Percentiles rank a stretch among this genome's conserved stretches.
Evolutionary conservation across 2,329 filamentous ascomycete species (phyloP).

Genomic region (Emergomyces pasteurianus): DNA sequence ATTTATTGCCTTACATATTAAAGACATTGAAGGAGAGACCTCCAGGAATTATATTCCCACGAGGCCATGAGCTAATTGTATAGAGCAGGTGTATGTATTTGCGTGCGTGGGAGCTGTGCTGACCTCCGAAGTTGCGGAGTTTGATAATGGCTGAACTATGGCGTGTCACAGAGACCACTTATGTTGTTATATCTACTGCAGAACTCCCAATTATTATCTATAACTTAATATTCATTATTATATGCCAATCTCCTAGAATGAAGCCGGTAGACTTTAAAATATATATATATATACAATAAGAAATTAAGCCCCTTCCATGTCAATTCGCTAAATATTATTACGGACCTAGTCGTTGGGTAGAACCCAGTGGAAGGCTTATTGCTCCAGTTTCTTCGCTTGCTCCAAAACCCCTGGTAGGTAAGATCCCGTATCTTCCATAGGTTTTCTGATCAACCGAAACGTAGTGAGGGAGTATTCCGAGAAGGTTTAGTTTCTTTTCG

Average conservation of each 20-base stretch:
- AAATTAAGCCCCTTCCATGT: slow-evolving; percentile 4
- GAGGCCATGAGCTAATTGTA: slow-evolving; percentile 7
- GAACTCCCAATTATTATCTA: neutral
- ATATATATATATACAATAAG: slow-evolving; percentile 1
- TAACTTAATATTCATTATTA: neutral
- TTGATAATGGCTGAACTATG: slow-evolving; percentile 19
- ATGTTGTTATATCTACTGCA: slow-evolving; percentile 13
- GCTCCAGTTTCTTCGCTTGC: slow-evolving; percentile 26
- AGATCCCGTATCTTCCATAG: slow-evolving; percentile 79
- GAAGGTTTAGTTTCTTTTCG: slow-evolving; percentile 74
- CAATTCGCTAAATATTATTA: slow-evolving; percentile 23
- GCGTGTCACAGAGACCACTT: slow-evolving; percentile 19
- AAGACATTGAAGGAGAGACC: slow-evolving; percentile 24
- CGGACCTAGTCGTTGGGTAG: slow-evolving; percentile 56
- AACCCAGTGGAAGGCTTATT: slow-evolving; percentile 47
- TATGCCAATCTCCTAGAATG: neutral
- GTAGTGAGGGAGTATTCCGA: slow-evolving; percentile 77
- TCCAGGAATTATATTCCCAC: slow-evolving; percentile 15
- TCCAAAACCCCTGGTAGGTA: slow-evolving; percentile 47
- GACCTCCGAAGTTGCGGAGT: neutral
- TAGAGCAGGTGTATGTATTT: neutral
- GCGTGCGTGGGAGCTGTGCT: neutral
- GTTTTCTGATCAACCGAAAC: slow-evolving; percentile 94
- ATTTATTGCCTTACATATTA: slow-evolving; percentile 26
- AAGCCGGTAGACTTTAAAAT: neutral